phyloP scores from a whole-genome alignment of 495 filamentous ascomycete genomes.

The Lophium mytilinum region DNA sequence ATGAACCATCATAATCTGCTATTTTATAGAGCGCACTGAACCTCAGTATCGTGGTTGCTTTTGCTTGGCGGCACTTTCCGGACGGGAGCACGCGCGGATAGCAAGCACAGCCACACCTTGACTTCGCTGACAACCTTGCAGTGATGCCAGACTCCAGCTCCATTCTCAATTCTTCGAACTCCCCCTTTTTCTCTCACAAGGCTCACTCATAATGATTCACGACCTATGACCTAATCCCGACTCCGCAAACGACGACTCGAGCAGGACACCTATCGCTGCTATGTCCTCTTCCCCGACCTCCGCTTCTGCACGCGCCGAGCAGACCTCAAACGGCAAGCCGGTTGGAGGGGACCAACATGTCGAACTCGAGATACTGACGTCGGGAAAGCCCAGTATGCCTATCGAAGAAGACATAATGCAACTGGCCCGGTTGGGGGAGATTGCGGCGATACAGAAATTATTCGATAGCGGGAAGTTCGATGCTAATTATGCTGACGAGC shows the following conservation, averaged over 20 bases:
- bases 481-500: slow-evolving; percentile 73
- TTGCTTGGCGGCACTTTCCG: neutral
- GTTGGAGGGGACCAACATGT: slow-evolving; percentile 16
- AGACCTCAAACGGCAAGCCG: slow-evolving; percentile 6
- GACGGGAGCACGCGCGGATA: neutral
- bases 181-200: neutral
- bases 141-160: too few relatives aligned
- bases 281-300: slow-evolving; percentile 9
- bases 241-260: neutral
- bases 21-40: too few relatives aligned
- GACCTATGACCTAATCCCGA: neutral
- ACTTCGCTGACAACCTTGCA: neutral
- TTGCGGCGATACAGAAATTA: slow-evolving; percentile 76
- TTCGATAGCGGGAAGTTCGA: slow-evolving; percentile 74
- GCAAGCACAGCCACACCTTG: neutral
- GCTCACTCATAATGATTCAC: neutral
- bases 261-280: neutral
- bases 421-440: slow-evolving; percentile 79
- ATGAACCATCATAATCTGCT: too few relatives aligned
- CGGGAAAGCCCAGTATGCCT: slow-evolving; percentile 39
- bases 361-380: slow-evolving; percentile 21
- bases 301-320: slow-evolving; percentile 1
- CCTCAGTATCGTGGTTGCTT: too few relatives aligned
- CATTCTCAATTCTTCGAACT: neutral
- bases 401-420: slow-evolving; percentile 90